These are phyloP conservation scores for Diaporthe amygdali DNA, from an alignment of 2,329 filamentous ascomycete genomes.

Conservation along the genomic window DNA sequence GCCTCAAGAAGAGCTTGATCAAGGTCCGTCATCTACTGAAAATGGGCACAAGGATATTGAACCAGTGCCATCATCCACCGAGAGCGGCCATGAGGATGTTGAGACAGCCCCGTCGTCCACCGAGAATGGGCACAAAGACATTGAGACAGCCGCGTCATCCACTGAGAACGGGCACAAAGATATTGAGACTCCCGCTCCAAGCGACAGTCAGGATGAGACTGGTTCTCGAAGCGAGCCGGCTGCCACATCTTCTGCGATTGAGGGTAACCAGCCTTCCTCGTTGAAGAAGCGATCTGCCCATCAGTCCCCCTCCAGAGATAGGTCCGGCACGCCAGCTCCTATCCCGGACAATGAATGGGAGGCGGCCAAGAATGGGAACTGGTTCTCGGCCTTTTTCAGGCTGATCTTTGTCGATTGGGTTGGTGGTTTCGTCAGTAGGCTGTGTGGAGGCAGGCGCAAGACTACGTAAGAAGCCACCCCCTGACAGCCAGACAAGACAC, in stretches of 20 bases:
- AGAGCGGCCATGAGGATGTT: not conserved
- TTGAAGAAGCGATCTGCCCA: constrained; percentile 22
- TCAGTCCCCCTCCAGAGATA: constrained; percentile 9
- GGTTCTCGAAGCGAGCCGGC: not conserved
- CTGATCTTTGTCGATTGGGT: constrained; percentile 27
- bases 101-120: too few relatives aligned
- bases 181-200: not conserved
- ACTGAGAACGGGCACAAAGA: constrained; percentile 2
- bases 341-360: constrained; percentile 21
- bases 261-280: constrained; percentile 16
- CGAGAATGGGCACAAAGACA: not conserved
- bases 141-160: not conserved
- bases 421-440: constrained; percentile 23
- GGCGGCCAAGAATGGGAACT: constrained; percentile 26
- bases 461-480: constrained; percentile 26
- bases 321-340: constrained; percentile 17
- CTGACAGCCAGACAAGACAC: constrained; percentile 4
- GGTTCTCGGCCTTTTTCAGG: constrained; percentile 28
- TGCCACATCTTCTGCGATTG: constrained; percentile 18
- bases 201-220: not conserved
- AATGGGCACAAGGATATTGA: constrained; percentile 1
- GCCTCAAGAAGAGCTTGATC: constrained; percentile 2
- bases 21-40: not conserved
- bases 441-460: constrained; percentile 24
- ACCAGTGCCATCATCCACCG: not conserved